Base-by-base conservation (phyloP, 179 eudicot species). In the Silene vulgaris region DNA sequence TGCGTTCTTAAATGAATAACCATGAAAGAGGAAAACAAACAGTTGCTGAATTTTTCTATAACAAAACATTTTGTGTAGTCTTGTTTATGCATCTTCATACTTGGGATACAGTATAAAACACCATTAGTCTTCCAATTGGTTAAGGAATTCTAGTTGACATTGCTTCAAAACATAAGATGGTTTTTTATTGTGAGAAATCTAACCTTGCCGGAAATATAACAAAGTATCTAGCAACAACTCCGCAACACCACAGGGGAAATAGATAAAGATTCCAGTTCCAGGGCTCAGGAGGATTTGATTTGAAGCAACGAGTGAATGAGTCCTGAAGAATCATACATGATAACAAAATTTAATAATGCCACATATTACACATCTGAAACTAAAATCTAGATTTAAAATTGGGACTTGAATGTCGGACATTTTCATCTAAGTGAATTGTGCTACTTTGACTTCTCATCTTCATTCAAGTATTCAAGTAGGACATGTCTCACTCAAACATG, bases 211-310 rank as follows among this genome's bases (percentile, higher is more conserved):
- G 99, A 70, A 96, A 96, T 68, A 96, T 89, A 60, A 96, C 37
- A 28, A 86, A 88, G 83, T 88, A 93, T 91, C 99, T 84, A 30
- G 88, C 77, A 26, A 85, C 86, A 75, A 96, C 97, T 32, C 97
- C 97, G 52, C 85, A 73, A 65, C 99, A 95, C 99, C 99, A 95
- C 67, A 95, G 77, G n/a, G 97, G 99, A 85, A 96, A 91, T 61
- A 96, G 81, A 80, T 96, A 96, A 48, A 96, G 74, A 80, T 96
- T 96, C 97, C 97, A 96, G 83, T 96, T 93, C 99, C 99, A 93
- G 11, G 99, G 99, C 80, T 96, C 99, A 29, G 97, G 90, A 75
- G 98, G 87, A 84, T 86, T 93, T 65, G 99, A 96, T 89, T 96
- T 96, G 88, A 96, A 96, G 86, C 99, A 96, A 65, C 97, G 92